A percentile compares a stretch with the other conserved stretches of the same genome.
Evolutionary conservation across 139 green algal genomes (phyloP).

Genomic region (Raphidocelis subcapitata): DNA sequence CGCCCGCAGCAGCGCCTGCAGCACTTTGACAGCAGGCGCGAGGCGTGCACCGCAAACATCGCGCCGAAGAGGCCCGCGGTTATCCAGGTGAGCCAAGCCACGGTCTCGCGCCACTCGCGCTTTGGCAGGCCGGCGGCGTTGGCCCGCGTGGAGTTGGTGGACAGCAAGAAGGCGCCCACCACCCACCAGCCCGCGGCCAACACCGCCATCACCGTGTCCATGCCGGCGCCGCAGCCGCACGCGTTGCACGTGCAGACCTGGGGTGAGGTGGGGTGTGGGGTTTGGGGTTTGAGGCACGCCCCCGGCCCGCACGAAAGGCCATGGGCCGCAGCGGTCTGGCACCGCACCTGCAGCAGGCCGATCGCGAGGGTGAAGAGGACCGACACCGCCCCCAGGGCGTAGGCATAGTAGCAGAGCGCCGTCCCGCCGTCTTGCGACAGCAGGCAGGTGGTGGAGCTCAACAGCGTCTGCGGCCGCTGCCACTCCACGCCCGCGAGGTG

Average conservation of each 20-base stretch:
- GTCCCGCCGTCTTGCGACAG: conserved; percentile 5
- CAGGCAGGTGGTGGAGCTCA: conserved; percentile 16
- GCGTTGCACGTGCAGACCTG: conserved; percentile 31
- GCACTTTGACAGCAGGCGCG: conserved; percentile 10
- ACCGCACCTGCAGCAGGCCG: conserved; percentile 26
- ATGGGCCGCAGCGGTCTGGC: too few relatives aligned
- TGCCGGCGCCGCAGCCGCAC: conserved; percentile 24
- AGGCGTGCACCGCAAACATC: conserved; percentile 23
- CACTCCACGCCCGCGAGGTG: conserved; percentile 11
- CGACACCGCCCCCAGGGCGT: conserved; percentile 26
- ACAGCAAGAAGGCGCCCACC: conserved; percentile 11
- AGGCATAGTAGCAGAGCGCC: conserved; percentile 18
- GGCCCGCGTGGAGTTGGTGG: not conserved
- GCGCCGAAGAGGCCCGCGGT: conserved; percentile 17
- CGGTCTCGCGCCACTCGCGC: conserved; percentile 19
- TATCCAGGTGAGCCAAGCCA: conserved; percentile 24
- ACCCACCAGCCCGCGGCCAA: conserved; percentile 24
- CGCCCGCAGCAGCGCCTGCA: too few relatives aligned
- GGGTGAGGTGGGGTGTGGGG: too few relatives aligned
- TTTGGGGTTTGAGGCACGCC: too few relatives aligned
- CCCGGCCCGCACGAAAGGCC: too few relatives aligned
- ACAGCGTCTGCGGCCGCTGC: not conserved
- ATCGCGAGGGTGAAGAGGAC: conserved; percentile 22
- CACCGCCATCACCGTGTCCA: conserved; percentile 18
- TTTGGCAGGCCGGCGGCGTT: not conserved